Conservation (phyloP, 2,329 filamentous ascomycete genomes). For the Ophiostoma ips region DNA sequence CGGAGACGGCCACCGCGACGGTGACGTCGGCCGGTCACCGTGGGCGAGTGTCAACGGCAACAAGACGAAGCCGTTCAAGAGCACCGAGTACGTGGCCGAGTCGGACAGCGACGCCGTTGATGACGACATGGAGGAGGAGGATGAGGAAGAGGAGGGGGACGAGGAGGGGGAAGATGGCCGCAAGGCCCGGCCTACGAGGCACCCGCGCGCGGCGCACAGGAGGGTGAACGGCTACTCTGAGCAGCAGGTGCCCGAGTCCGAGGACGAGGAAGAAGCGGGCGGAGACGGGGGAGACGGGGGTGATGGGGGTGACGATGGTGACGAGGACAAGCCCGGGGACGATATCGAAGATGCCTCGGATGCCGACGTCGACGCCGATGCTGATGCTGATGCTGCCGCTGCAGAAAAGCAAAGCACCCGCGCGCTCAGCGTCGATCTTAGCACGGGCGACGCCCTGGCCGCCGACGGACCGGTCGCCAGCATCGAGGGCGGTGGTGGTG, state of each 20-base stretch:
- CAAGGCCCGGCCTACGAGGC: neutral
- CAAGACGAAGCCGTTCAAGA: neutral
- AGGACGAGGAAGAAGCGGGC: neutral
- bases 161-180: neutral
- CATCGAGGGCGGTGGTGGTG: neutral
- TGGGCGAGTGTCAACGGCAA: neutral
- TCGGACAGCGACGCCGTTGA: neutral
- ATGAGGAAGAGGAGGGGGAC: neutral
- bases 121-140: neutral
- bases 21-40: neutral
- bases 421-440: conserved; percentile 8
- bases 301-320: too few species aligned
- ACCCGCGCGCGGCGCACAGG: neutral
- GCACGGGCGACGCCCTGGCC: conserved; percentile 4
- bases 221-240: conserved; percentile 1
- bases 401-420: neutral
- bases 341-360: neutral
- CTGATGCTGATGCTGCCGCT: neutral
- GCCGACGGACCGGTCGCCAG: neutral
- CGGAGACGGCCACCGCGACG: neutral
- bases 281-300: neutral
- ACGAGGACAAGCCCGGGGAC: neutral
- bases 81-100: conserved; percentile 3
- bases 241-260: conserved; percentile 7
- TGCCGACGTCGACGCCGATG: neutral